Base-by-base conservation (phyloP, 2,329 filamentous ascomycete genomes). In the Zymoseptoria brevis region DNA sequence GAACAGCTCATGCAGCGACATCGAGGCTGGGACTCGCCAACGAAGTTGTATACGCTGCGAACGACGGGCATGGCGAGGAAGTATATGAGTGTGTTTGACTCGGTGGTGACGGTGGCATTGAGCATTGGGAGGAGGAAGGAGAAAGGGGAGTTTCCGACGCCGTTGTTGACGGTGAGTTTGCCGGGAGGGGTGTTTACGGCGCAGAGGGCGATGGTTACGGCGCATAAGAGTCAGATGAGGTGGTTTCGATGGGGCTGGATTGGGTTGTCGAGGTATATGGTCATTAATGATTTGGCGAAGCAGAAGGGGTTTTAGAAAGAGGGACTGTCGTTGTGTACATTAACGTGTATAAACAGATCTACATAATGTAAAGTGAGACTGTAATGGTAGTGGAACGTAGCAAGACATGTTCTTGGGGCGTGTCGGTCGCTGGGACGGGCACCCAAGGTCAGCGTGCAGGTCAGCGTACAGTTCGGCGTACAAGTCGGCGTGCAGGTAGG, bases 171-270 rank as follows among this genome's bases (percentile, higher is more conserved):
- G 69, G 79, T 93, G 61, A 95, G 83, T 74, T 81, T 83, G 8
- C 79, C 90, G 16, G 71, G 75, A 4, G 80, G 81, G 57, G 84
- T 87, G 64, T 79, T 86, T 63, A 82, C 80, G 29, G 93, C 90
- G 7, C 87, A 92, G 77, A 81, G 78, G 57, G 92, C 94, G 30
- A 99, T 99, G 94, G 91, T 89, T 1, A 81, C 82, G 57, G 93
- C 89, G 26, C 94, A 99, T 77, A 80, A 85, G 76, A 96, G 91
- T 74, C 94, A 99, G 81, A 99, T 99, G 94, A 84, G 89, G 45
- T 99, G 94, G 94, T 99, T 97, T 72, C 84, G 94, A 7, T 97
- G 91, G 83, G 90, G 91, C 2, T 99, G 92, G 91, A 96, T 99
- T 71, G 81, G 84, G 0, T 73, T 96, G 59, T 94, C 91, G 69